Evolutionary conservation across 2,329 filamentous ascomycete genomes (phyloP).

Genomic region (Aspergillus tanneri): DNA sequence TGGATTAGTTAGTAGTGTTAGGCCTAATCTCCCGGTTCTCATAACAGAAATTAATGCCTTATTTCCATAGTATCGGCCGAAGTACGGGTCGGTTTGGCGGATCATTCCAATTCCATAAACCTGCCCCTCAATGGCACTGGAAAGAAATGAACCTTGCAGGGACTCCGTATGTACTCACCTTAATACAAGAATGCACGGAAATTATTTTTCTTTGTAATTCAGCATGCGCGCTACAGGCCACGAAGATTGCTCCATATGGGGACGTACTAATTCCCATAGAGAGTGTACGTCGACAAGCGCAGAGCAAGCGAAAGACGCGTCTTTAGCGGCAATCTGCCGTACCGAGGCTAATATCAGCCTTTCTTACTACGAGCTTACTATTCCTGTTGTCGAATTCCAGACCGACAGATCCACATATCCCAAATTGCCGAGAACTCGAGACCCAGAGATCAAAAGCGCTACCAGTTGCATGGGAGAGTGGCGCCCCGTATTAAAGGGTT

Average conservation of each 20-base stretch:
- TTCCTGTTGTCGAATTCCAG: conserved; percentile 12
- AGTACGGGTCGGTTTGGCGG: neutral
- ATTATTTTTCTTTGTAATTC: too few species aligned
- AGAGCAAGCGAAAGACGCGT: conserved; percentile 13
- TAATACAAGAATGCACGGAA: too few species aligned
- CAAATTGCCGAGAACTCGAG: conserved; percentile 16
- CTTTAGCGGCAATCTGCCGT: conserved; percentile 12
- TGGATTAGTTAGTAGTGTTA: too few species aligned
- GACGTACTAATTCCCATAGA: too few species aligned
- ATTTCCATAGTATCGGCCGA: neutral
- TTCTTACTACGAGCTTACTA: too few species aligned
- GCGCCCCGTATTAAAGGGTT: neutral
- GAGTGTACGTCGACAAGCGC: conserved; percentile 12
- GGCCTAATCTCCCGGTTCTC: neutral
- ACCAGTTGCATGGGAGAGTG: too few species aligned
- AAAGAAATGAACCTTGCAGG: too few species aligned
- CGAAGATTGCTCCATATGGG: too few species aligned
- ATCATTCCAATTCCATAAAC: too few species aligned
- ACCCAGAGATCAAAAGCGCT: conserved; percentile 12
- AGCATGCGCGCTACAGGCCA: too few species aligned
- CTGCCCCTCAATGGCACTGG: neutral
- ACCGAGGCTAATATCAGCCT: conserved; percentile 11
- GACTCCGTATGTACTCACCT: too few species aligned
- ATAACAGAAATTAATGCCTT: neutral
- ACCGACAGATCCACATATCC: conserved; percentile 19